Base-by-base conservation (phyloP, 2,329 filamentous ascomycete species). In the Fusarium newnesense region DNA sequence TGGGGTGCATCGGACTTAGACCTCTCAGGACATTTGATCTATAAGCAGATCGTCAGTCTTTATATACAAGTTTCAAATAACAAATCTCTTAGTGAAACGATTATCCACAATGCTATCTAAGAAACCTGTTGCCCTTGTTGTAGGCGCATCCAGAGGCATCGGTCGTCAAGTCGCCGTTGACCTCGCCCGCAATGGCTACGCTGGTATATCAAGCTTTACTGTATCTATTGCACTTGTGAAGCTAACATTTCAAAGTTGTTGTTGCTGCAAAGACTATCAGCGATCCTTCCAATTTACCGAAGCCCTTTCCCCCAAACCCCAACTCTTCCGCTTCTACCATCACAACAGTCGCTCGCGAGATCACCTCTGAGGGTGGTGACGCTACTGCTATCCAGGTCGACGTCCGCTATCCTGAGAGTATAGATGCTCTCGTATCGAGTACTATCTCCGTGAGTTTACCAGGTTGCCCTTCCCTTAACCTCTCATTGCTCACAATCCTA, bases 91-190 rank as follows among this genome's bases (percentile, higher is more conserved):
- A 26, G 24, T n/a, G 21, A 32, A 32, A 15, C 11, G 15, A 52
- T 21, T 10, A 39, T 21, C 26, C 15, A 69, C 13, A 52, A 77
- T 77, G 75, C 32, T 71, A 30, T 43, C 69, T 18, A 78, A 84
- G 24, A 80, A 85, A 63, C 85, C 85, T 70, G 92, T 95, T 11
- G 93, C 92, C 26, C 85, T 95, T 26, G 85, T 96, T 9, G 87
- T 95, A 26, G 93, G 93, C 43, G 93, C 92, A 5, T 95, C 93
- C 0, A 85, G 94, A 69, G 94, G 94, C 42, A 96, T 97, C 72
- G 94, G 94, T 50, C 86, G 93, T 44, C 94, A 96, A 80, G 86
- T 96, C 43, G 93, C 94, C 63, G 87, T 97, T 76, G 92, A 94
- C 78, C 85, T 97, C 7, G 92, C 93, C 12, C 89, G 85, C 75